These are phyloP conservation scores for Leccinum variabile DNA, from an alignment of 1,284 basidiomycete genomes.

Conservation along the genomic window DNA sequence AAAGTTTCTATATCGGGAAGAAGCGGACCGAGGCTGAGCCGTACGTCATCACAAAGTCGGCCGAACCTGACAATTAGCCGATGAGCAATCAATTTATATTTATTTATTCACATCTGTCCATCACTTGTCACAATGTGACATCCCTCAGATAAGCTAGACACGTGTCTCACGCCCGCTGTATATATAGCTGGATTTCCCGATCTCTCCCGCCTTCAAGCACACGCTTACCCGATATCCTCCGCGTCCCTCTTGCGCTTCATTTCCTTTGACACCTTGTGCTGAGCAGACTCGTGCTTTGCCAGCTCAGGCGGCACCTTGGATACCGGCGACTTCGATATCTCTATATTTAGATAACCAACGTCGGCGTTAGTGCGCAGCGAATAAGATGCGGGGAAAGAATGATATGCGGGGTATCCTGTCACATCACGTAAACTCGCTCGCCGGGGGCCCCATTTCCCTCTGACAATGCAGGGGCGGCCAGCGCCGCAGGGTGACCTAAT, in stretches of 20 bases:
- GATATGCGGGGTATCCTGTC: slow-evolving; percentile 16
- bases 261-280: slow-evolving; percentile 84
- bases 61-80: slow-evolving; percentile 3
- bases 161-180: not conserved
- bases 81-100: not conserved
- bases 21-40: slow-evolving; percentile 13
- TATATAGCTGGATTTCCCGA: not conserved
- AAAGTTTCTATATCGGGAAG: slow-evolving; percentile 19
- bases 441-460: not conserved
- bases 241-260: slow-evolving; percentile 89
- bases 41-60: slow-evolving; percentile 20
- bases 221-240: slow-evolving; percentile 60
- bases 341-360: slow-evolving; percentile 39
- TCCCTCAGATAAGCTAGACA: not conserved
- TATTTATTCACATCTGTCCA: not conserved
- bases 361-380: slow-evolving; percentile 18
- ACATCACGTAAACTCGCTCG: slow-evolving; percentile 6
- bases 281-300: slow-evolving; percentile 86
- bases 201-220: not conserved
- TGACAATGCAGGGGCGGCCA: not conserved
- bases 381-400: slow-evolving; percentile 22
- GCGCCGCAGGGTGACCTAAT: not conserved
- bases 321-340: slow-evolving; percentile 90
- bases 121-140: not conserved
- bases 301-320: slow-evolving; percentile 88